phyloP scores from a whole-genome alignment of 176 grass and related monocot species.

The Oropetium thomaeum region DNA sequence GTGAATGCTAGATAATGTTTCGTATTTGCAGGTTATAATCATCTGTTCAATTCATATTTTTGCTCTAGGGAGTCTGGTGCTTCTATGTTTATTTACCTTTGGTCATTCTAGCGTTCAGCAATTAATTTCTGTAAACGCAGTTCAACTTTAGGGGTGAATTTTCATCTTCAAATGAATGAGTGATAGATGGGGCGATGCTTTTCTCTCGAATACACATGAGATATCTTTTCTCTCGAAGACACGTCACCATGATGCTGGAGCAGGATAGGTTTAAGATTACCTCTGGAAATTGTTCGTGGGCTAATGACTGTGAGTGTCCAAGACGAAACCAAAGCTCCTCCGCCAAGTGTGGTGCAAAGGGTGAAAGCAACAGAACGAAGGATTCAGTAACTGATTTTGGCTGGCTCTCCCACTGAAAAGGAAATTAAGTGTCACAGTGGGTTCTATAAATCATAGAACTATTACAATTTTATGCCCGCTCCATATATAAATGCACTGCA shows the following conservation, averaged over 20 bases:
- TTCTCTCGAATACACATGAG: not conserved
- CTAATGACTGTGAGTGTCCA: conserved; percentile 64
- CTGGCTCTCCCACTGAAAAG: conserved; percentile 72
- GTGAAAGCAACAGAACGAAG: conserved; percentile 83
- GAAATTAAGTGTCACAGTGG: conserved; percentile 1
- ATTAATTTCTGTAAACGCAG: not conserved
- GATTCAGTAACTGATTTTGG: conserved; percentile 61
- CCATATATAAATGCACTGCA: not conserved
- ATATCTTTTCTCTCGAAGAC: no score
- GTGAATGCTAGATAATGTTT: not conserved
- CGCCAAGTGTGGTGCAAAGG: conserved; percentile 85
- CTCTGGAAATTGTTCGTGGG: conserved; percentile 80
- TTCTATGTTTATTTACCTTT: not conserved
- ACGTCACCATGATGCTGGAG: not conserved
- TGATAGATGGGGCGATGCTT: not conserved
- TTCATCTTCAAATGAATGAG: not conserved
- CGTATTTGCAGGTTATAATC: not conserved
- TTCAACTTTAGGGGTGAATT: not conserved
- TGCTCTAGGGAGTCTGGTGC: not conserved
- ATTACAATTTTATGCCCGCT: not conserved
- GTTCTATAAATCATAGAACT: not conserved
- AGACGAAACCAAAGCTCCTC: conserved; percentile 96
- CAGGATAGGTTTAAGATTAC: conserved; percentile 34
- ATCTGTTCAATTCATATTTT: not conserved
- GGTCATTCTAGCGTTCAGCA: not conserved